phyloP scores from a whole-genome alignment of 352 stramenopile genomes.

The Plasmopara viticola region DNA sequence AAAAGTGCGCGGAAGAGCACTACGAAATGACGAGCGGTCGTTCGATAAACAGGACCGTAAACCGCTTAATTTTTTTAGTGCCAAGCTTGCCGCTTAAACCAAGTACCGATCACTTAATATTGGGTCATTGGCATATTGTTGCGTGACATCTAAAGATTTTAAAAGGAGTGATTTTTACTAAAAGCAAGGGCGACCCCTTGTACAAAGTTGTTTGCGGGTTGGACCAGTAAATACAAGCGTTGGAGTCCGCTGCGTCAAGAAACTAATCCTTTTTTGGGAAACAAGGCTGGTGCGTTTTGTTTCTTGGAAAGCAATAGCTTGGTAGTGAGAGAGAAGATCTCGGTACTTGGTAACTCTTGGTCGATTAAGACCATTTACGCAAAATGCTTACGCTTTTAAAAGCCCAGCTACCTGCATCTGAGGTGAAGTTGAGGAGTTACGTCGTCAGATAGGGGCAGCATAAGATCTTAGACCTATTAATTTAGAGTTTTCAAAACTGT shows the following conservation, averaged over 20 bases:
- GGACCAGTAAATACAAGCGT: neutral
- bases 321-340: neutral
- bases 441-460: no score
- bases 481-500: conserved; percentile 1
- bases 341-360: neutral
- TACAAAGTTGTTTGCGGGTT: neutral
- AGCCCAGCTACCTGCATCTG: neutral
- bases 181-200: neutral
- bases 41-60: neutral
- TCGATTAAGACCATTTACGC: neutral
- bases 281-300: neutral
- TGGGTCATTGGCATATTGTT: neutral
- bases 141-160: neutral
- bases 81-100: neutral
- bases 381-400: neutral
- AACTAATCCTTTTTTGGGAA: neutral
- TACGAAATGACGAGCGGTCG: neutral
- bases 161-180: neutral
- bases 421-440: conserved; percentile 1
- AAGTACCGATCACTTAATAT: neutral
- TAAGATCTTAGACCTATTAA: neutral
- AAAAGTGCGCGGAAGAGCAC: neutral
- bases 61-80: neutral
- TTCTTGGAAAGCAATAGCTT: conserved; percentile 2
- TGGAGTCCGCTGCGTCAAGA: neutral